These are phyloP conservation scores for Umbelopsis ramanniana DNA, from an alignment of 192 early-diverging fungal genomes.

Conservation along the genomic window DNA sequence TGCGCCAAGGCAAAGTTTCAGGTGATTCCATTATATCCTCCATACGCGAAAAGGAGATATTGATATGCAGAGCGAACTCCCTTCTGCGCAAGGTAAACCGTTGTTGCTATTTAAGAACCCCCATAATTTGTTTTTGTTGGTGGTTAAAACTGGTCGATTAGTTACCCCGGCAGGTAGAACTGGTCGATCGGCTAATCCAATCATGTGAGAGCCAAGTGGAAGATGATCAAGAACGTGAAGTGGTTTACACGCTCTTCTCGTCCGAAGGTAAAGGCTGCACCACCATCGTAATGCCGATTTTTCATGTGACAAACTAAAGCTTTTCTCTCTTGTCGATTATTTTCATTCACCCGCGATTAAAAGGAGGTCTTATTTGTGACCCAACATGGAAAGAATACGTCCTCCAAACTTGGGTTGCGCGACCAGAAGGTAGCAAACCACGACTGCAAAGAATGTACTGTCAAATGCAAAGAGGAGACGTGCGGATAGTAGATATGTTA, in stretches of 20 bases:
- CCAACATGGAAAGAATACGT: conserved; percentile 64
- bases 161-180: conserved; percentile 63
- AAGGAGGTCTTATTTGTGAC: conserved; percentile 50
- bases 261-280: conserved; percentile 45
- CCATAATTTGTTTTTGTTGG: neutral
- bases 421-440: conserved; percentile 30
- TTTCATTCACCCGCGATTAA: conserved; percentile 29
- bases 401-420: conserved; percentile 23
- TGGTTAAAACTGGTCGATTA: conserved; percentile 19
- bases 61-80: conserved; percentile 56
- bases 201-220: conserved; percentile 42
- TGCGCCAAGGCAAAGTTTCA: conserved; percentile 41
- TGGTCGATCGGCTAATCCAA: conserved; percentile 59
- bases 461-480: conserved; percentile 20
- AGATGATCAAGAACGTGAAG: conserved; percentile 58
- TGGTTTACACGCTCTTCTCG: conserved; percentile 62
- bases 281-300: neutral
- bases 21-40: conserved; percentile 41
- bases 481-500: conserved; percentile 16
- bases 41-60: conserved; percentile 48
- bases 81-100: conserved; percentile 56
- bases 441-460: conserved; percentile 3
- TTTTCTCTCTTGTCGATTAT: conserved; percentile 1
- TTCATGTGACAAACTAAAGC: conserved; percentile 4
- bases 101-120: neutral